Evolutionary conservation across 2,329 filamentous ascomycete genomes (phyloP).

Genomic region (Chrysoporthe deuterocubensis): DNA sequence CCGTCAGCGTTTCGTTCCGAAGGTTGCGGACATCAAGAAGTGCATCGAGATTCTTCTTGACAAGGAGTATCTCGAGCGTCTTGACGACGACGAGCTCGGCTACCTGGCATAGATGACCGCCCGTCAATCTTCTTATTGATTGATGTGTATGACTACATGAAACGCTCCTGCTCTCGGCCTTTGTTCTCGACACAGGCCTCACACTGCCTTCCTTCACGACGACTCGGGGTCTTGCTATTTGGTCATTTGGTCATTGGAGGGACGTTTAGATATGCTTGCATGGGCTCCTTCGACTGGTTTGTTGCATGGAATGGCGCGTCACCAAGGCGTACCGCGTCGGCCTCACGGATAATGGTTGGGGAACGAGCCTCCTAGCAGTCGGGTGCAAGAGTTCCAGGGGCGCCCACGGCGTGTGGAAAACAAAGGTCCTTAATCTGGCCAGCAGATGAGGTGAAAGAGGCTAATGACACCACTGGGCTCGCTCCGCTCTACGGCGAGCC

Average conservation of each 20-base stretch:
- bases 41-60: constrained; percentile 98
- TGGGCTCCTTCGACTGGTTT: constrained; percentile 10
- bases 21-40: constrained; percentile 97
- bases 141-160: constrained; percentile 21
- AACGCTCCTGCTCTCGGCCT: constrained; percentile 9
- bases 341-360: not conserved
- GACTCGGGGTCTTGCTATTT: constrained; percentile 7
- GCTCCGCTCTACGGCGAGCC: constrained; percentile 15
- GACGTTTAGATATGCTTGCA: constrained; percentile 23
- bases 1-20: constrained; percentile 87
- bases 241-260: constrained; percentile 5
- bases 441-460: constrained; percentile 2
- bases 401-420: not conserved
- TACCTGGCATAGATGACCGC: constrained; percentile 75
- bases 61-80: constrained; percentile 96
- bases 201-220: constrained; percentile 2
- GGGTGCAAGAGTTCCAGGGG: constrained; percentile 9
- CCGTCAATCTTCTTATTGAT: not conserved
- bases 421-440: not conserved
- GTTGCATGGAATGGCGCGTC: constrained; percentile 13
- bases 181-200: constrained; percentile 7
- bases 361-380: not conserved
- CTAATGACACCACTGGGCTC: not conserved
- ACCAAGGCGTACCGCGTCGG: constrained; percentile 7
- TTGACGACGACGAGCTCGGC: constrained; percentile 92